Percentiles rank a stretch among this genome's conserved stretches.
These are phyloP conservation scores for Didymella glomerata DNA, from an alignment of 2,329 filamentous ascomycete species.

Conservation along the genomic window DNA sequence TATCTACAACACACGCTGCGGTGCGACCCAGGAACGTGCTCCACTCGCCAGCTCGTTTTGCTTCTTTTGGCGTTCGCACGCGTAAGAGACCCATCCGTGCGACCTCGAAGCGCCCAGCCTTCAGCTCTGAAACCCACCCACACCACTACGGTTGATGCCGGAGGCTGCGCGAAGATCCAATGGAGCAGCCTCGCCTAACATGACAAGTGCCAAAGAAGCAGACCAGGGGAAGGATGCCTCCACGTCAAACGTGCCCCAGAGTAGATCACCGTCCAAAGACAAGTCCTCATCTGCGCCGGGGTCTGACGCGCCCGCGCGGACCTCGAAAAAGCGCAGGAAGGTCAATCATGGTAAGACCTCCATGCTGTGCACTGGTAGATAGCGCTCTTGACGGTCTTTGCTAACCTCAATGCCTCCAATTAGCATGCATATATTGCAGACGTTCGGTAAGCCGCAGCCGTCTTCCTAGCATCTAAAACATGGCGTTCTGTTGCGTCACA, in stretches of 20 bases:
- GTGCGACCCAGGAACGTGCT: constrained; percentile 45
- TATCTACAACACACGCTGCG: constrained; percentile 25
- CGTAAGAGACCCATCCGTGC: constrained; percentile 27
- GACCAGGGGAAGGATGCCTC: constrained; percentile 41
- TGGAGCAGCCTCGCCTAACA: constrained; percentile 47
- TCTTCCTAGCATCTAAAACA: constrained; percentile 32
- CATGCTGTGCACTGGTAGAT: constrained; percentile 36
- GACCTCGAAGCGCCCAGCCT: constrained; percentile 13
- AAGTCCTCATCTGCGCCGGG: constrained; percentile 40
- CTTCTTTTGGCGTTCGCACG: constrained; percentile 33
- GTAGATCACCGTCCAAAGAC: constrained; percentile 41
- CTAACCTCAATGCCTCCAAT: constrained; percentile 38
- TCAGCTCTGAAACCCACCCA: constrained; percentile 42
- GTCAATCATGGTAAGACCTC: constrained; percentile 60
- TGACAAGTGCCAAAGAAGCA: constrained; percentile 44
- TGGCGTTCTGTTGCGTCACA: constrained; percentile 17
- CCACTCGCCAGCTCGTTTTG: constrained; percentile 29
- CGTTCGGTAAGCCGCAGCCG: constrained; percentile 56
- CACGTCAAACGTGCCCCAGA: constrained; percentile 38
- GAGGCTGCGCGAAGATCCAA: constrained; percentile 48
- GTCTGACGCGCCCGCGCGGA: constrained; percentile 45
- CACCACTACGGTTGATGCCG: constrained; percentile 49
- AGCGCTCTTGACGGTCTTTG: constrained; percentile 32
- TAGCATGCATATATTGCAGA: constrained; percentile 63
- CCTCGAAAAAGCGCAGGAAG: constrained; percentile 61